Percentiles rank a stretch among this genome's conserved stretches.
Evolutionary conservation across 1,139 yeast species (phyloP).

Genomic region (Sugiyamaella sp.): DNA sequence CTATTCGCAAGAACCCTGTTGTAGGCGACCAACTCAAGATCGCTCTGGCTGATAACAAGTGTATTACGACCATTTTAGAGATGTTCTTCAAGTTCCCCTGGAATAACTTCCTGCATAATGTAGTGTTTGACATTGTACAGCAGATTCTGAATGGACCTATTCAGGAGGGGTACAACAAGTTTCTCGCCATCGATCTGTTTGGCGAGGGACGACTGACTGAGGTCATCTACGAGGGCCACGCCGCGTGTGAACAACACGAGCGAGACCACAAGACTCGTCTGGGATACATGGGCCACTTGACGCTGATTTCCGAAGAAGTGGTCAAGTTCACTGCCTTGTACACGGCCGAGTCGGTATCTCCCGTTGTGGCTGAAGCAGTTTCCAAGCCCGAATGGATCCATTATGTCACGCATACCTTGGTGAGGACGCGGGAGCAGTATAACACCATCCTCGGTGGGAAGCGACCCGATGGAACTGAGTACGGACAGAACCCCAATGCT

Average conservation of each 20-base stretch:
- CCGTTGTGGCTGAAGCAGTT: conserved; percentile 60
- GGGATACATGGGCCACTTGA: conserved; percentile 97
- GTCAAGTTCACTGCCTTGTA: conserved; percentile 86
- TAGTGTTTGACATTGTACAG: conserved; percentile 95
- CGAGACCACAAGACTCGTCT: conserved; percentile 62
- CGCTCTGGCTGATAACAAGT: conserved; percentile 78
- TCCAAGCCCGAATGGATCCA: conserved; percentile 70
- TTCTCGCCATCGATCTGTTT: conserved; percentile 83
- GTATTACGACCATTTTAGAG: conserved; percentile 71
- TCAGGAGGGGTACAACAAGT: conserved; percentile 90
- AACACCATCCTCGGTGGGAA: conserved; percentile 92
- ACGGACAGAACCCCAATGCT: conserved; percentile 45
- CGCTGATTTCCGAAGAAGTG: conserved; percentile 94
- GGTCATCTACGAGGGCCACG: conserved; percentile 81
- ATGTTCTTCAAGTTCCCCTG: conserved; percentile 95
- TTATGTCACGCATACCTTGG: conserved; percentile 80
- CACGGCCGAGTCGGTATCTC: conserved; percentile 62
- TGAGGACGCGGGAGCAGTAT: conserved; percentile 90
- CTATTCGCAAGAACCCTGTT: conserved; percentile 68
- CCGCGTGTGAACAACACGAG: conserved; percentile 70
- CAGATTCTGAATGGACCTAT: conserved; percentile 94
- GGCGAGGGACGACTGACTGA: conserved; percentile 76
- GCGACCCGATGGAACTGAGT: conserved; percentile 57
- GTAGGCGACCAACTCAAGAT: conserved; percentile 90
- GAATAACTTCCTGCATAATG: conserved; percentile 97